Evolutionary conservation across 2,329 filamentous ascomycete genomes (phyloP), one percentile per base, ranked within the genome.

Genomic region (Cladophialophora immunda): DNA sequence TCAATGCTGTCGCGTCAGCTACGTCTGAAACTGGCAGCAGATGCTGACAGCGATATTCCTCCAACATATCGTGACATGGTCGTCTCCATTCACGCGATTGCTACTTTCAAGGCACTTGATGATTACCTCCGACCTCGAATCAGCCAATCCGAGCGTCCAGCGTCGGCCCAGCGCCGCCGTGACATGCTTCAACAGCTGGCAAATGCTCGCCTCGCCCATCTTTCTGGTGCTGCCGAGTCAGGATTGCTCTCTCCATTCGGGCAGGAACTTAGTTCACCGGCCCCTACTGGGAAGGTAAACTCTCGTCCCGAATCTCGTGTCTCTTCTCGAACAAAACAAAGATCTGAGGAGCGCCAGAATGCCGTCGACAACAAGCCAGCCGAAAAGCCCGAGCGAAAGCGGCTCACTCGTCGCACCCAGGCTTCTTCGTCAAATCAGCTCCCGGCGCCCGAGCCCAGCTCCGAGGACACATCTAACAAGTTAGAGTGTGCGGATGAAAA

Each of bases 1-100:
- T 96, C 94, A 0, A 97, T 99, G 94, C 85, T 99, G 5, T 94
- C 93, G 4, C 98, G 98, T 78, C 95, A 99, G 75, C 90, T 99
- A 36, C 89, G 94, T 36, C 86, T 99, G 53, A 94, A 93, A 73
- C 84, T 99, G 36, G 87, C 94, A 41, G 94, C 95, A 1, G 94
- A 97, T 72, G 94, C 96, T 1, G 90, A 94, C 55, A 94, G 93
- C 0, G 92, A 95, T 57, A 95, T 99, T 67, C 95, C 95, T 19
- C 86, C 89, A 38, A 85, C 90, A 0, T 98, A 97, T 76, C 88
- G 92, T 25, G 97, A 94, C 72, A 96, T 99, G 70, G 97, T 97
- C 91, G 95, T 99, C 0, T 97, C 93, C 0, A 99, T 99, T 65
- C 95, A 99, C 77, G 95, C 95, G 17, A 98, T 99, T 75, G 94